These are phyloP conservation scores for Cryptosporidium xiaoi DNA, from an alignment of 169 alveolate genomes.

Conservation along the genomic window DNA sequence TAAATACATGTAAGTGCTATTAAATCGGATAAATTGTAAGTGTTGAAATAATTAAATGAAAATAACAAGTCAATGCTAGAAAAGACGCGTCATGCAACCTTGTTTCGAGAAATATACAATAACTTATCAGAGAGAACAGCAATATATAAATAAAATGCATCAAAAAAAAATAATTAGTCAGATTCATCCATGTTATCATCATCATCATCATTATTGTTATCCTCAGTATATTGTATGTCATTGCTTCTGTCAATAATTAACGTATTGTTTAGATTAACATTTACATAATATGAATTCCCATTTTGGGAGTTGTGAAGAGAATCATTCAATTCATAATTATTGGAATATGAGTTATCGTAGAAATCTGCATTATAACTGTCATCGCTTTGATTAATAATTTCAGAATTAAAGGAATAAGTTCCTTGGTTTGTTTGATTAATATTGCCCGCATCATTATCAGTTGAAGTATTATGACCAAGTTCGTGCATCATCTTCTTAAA, in stretches of 20 bases:
- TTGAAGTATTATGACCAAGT: conserved; percentile 7
- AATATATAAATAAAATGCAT: background rate
- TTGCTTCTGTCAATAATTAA: background rate
- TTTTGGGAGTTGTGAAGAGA: background rate
- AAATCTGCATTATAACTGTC: background rate
- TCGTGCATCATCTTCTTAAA: conserved; percentile 67
- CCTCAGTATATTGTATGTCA: background rate
- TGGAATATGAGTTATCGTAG: background rate
- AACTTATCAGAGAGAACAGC: background rate
- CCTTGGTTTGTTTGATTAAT: background rate
- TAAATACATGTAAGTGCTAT: conserved; percentile 24
- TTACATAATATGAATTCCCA: background rate
- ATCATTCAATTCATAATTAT: background rate
- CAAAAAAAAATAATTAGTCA: conserved; percentile 16
- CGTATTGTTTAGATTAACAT: background rate
- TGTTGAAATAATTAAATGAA: too few relatives aligned
- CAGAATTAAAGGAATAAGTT: background rate
- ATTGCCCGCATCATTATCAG: background rate
- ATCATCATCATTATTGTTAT: conserved; percentile 22
- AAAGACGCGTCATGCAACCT: too few relatives aligned
- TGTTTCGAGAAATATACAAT: too few relatives aligned
- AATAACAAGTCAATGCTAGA: too few relatives aligned
- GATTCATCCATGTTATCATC: conserved; percentile 72
- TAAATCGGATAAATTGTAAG: background rate
- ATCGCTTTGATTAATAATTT: background rate